phyloP scores from a whole-genome alignment of 805 yeast genomes.

The Pichia occidentalis region DNA sequence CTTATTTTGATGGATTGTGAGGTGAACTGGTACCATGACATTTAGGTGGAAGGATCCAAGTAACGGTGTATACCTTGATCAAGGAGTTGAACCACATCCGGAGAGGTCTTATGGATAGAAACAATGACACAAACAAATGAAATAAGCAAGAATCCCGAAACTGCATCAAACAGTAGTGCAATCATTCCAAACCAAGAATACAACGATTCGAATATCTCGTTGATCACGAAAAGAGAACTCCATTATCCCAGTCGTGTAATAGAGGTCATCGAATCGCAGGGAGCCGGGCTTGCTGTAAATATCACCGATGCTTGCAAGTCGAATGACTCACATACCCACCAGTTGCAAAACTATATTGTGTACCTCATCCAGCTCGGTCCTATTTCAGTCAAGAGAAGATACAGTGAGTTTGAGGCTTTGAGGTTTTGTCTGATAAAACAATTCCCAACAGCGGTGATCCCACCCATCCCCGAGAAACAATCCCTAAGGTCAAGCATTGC shows the following conservation, averaged over 20 bases:
- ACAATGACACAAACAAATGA: neutral
- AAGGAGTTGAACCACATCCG: too few species aligned
- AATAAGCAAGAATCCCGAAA: neutral
- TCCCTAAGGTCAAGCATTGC: slow-evolving; percentile 37
- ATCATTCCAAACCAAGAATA: neutral
- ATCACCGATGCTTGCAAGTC: slow-evolving; percentile 83
- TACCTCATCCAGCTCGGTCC: slow-evolving; percentile 68
- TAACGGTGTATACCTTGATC: too few species aligned
- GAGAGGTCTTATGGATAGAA: neutral
- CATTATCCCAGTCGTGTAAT: slow-evolving; percentile 21
- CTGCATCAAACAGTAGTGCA: neutral
- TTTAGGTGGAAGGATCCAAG: too few species aligned
- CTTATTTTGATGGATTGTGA: too few species aligned
- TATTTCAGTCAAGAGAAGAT: slow-evolving; percentile 68
- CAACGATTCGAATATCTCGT: slow-evolving; percentile 6
- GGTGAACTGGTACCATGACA: too few species aligned
- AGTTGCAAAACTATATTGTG: slow-evolving; percentile 51
- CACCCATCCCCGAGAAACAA: slow-evolving; percentile 91
- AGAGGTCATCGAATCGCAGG: slow-evolving; percentile 18
- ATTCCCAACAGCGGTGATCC: slow-evolving; percentile 77
- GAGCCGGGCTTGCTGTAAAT: slow-evolving; percentile 15
- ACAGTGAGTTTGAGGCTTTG: slow-evolving; percentile 86
- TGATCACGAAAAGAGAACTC: slow-evolving; percentile 19
- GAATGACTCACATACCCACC: slow-evolving; percentile 56
- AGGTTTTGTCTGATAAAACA: slow-evolving; percentile 63